These are phyloP conservation scores for Melanomma pulvis-pyrius DNA, from an alignment of 495 filamentous ascomycete species.

Conservation along the genomic window DNA sequence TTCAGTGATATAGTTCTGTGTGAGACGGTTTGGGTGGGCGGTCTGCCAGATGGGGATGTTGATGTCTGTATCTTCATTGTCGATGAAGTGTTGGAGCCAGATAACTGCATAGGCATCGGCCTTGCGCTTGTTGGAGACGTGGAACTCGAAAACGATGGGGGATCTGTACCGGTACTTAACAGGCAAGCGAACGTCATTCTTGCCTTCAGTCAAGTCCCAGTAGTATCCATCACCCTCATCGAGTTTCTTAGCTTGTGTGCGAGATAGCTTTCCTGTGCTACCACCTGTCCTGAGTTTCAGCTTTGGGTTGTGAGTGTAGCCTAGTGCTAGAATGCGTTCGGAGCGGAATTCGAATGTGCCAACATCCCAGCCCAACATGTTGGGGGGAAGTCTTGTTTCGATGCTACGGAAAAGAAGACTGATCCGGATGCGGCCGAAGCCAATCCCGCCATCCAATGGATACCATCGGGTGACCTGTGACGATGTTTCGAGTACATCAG, in stretches of 20 bases:
- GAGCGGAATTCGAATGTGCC: constrained; percentile 87
- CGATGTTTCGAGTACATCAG: constrained; percentile 80
- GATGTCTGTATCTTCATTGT: constrained; percentile 73
- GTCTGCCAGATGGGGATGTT: constrained; percentile 88
- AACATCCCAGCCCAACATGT: constrained; percentile 87
- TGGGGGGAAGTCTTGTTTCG: constrained; percentile 77
- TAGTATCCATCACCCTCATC: constrained; percentile 63
- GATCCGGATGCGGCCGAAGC: constrained; percentile 88
- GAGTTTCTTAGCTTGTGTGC: constrained; percentile 57
- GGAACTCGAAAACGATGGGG: constrained; percentile 86
- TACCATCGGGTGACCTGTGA: constrained; percentile 78
- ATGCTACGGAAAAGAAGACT: constrained; percentile 84
- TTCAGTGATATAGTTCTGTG: constrained; percentile 88
- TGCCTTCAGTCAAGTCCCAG: constrained; percentile 68
- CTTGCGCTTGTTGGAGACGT: constrained; percentile 65
- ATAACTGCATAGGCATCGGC: constrained; percentile 74
- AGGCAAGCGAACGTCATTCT: constrained; percentile 70
- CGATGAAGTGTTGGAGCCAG: constrained; percentile 83
- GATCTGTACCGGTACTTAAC: constrained; percentile 88
- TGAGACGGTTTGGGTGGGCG: constrained; percentile 68
- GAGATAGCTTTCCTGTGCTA: constrained; percentile 69
- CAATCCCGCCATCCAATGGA: constrained; percentile 68
- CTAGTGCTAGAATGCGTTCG: constrained; percentile 62
- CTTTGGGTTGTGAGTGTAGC: constrained; percentile 63
- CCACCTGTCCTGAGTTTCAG: constrained; percentile 83